Percentiles rank a stretch among this genome's conserved stretches.
phyloP scores from a whole-genome alignment of 2,329 filamentous ascomycete species.

The Colletotrichum sp. region DNA sequence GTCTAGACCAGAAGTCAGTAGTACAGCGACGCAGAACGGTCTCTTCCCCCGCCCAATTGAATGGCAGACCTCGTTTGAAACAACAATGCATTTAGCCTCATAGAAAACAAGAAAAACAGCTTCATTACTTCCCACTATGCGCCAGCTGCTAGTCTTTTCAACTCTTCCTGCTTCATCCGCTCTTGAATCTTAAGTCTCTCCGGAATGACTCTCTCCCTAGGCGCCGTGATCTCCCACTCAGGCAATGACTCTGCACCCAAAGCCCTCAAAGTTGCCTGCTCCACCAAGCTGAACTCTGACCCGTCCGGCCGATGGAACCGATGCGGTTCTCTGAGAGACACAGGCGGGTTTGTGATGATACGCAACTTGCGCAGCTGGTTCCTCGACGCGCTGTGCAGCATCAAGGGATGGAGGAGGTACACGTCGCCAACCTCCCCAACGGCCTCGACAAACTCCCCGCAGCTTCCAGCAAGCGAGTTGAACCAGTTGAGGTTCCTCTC shows the following conservation, averaged over 20 bases:
- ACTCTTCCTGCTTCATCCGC: slow-evolving; percentile 29
- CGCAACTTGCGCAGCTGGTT: slow-evolving; percentile 27
- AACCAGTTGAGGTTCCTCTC: slow-evolving; percentile 52
- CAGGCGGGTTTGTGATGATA: slow-evolving; percentile 36
- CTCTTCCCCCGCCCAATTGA: no score
- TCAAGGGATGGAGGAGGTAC: slow-evolving; percentile 63
- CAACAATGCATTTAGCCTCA: no score
- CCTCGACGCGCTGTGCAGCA: slow-evolving; percentile 58
- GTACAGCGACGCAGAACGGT: no score
- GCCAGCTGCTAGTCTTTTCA: slow-evolving; percentile 28
- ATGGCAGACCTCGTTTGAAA: no score
- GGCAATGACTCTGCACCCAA: slow-evolving; percentile 49
- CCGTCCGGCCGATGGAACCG: slow-evolving; percentile 50
- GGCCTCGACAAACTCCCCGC: slow-evolving; percentile 56
- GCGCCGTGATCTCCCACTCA: slow-evolving; percentile 55
- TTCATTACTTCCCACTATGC: no score
- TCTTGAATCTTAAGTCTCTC: slow-evolving; percentile 30
- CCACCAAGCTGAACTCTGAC: slow-evolving; percentile 56
- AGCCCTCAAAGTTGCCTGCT: slow-evolving; percentile 56
- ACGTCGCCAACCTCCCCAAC: slow-evolving; percentile 60
- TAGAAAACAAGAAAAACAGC: no score
- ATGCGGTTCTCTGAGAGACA: slow-evolving; percentile 56
- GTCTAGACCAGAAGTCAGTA: no score
- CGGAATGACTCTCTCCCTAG: slow-evolving; percentile 54
- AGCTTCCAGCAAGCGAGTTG: slow-evolving; percentile 39